Conservation (phyloP, 2,329 filamentous ascomycete species). For the Botrytis deweyae region DNA sequence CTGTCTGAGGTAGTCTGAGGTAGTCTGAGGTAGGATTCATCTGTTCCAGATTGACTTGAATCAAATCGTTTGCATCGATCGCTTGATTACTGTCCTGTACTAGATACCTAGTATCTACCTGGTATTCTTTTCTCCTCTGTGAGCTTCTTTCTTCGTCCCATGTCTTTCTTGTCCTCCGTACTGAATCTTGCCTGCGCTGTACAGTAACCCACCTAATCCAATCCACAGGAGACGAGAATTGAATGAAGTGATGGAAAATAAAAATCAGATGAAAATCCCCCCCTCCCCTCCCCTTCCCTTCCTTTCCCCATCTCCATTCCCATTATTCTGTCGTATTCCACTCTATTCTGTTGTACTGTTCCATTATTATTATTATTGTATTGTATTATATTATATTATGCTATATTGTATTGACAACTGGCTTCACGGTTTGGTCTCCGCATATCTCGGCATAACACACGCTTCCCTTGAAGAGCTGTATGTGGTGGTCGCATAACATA, state of each 20-base stretch:
- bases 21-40: neutral
- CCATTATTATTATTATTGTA: neutral
- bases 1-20: too few species aligned
- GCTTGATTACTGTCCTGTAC: neutral
- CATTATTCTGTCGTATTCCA: neutral
- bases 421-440: neutral
- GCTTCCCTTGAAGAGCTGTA: neutral
- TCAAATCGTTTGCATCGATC: neutral
- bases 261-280: slow-evolving; percentile 1
- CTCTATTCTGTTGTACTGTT: neutral
- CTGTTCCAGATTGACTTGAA: neutral
- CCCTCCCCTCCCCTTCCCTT: neutral
- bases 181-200: neutral
- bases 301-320: neutral
- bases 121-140: neutral
- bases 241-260: neutral
- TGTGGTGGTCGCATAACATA: neutral
- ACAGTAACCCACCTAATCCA: too few species aligned
- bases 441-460: slow-evolving; percentile 8
- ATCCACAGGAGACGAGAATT: neutral
- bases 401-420: neutral
- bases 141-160: neutral
- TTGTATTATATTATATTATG: neutral
- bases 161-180: neutral
- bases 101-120: too few species aligned